These are phyloP conservation scores for Eleusine indica DNA, from an alignment of 176 grass and related monocot species.

Conservation along the genomic window DNA sequence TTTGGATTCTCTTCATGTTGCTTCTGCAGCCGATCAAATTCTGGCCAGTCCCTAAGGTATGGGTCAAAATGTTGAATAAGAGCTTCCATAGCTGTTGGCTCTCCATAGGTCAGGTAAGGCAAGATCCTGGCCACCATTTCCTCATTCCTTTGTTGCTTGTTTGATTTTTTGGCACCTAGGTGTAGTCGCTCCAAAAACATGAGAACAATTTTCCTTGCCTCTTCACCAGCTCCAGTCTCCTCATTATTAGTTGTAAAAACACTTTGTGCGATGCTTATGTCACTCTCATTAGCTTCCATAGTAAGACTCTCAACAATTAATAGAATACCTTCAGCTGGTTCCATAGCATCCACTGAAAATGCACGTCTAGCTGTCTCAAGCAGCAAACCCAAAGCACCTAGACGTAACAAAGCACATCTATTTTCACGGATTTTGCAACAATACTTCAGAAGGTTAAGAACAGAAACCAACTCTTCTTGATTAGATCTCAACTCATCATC, in stretches of 20 bases:
- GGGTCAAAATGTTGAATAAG: constrained; percentile 96
- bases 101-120: constrained; percentile 96
- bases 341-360: constrained; percentile 91
- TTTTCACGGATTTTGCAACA: constrained; percentile 99
- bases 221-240: constrained; percentile 74
- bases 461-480: constrained; percentile 88
- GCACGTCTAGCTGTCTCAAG: constrained; percentile 88
- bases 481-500: constrained; percentile 85
- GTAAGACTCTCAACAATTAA: constrained; percentile 98
- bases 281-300: constrained; percentile 95
- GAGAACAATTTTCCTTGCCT: constrained; percentile 94
- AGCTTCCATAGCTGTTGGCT: constrained; percentile 90
- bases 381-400: constrained; percentile 84
- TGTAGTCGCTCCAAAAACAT: constrained; percentile 93
- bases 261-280: constrained; percentile 92
- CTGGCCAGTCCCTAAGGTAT: constrained; percentile 77
- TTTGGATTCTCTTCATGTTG: constrained; percentile 78
- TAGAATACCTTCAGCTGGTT: constrained; percentile 94
- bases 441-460: constrained; percentile 89
- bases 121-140: constrained; percentile 99
- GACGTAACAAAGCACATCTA: constrained; percentile 69
- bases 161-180: constrained; percentile 81
- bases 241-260: constrained; percentile 75
- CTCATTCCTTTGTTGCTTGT: constrained; percentile 95
- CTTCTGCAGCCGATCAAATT: constrained; percentile 80